Base-by-base conservation (phyloP, 2,329 filamentous ascomycete genomes). In the Aspergillus nomiae region DNA sequence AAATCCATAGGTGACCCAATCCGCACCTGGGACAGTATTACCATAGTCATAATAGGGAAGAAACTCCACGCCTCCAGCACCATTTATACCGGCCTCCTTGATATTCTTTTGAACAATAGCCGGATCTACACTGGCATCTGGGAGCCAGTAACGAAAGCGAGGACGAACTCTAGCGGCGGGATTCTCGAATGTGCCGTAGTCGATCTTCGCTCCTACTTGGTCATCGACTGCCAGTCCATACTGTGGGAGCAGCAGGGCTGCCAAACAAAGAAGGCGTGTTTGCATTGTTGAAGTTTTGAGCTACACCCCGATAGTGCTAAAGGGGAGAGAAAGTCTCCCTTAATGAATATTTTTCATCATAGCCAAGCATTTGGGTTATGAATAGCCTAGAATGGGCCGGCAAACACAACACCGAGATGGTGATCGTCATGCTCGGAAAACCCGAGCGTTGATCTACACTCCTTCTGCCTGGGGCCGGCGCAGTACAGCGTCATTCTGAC, bases 31-130 rank as follows among this genome's bases (percentile, higher is more conserved):
- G 9, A 58, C 38, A 14, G 26, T n/a, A n/a, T 53, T 34, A 7
- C 78, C 78, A 63, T 80, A 81, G 5, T 74, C 69, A 64, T 79
- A 81, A 55, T 76, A 81, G 0, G 74, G 74, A 0, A 81, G 68
- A 2, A 80, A 64, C 46, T 82, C 78, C 5, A 81, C 65, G 1
- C 78, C 79, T 8, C 78, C 78, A 3, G 75, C 74, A 1, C 79
- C 79, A 34, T 76, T 65, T 1, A 63, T 57, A 10, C 70, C 74
- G 12, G 71, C 72, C 11, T 69, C 66, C 11, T 65, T 65, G 30
- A 81, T 72, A 60, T 81, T 76, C 6, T 67, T 62, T n/a, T 68
- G 67, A 0, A 80, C 66, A 3, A 65, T 64, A 4, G 46, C 54
- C 3, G 68, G 54, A 58, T 77, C 68, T 7, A 78, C 74, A 2